Conservation (phyloP, 306 rosid genomes). For the Citrullus amarus region DNA sequence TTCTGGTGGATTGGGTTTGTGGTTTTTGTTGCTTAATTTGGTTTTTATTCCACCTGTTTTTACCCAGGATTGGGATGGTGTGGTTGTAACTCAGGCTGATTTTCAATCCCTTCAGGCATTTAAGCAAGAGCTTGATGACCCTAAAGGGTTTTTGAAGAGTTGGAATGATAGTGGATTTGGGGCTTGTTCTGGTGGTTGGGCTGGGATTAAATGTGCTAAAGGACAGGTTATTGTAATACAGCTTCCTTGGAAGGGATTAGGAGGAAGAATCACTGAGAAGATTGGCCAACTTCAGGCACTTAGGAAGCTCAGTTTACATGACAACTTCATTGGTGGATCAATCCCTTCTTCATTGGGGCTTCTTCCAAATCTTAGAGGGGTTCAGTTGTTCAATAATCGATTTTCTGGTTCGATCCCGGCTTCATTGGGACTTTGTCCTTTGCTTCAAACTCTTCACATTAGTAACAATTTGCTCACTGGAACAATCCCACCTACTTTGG, state of each 20-base stretch:
- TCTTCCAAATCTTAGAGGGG: constrained; percentile 68
- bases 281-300: constrained; percentile 71
- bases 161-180: constrained; percentile 85
- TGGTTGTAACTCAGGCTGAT: constrained; percentile 63
- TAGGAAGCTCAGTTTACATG: constrained; percentile 78
- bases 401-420: constrained; percentile 65
- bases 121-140: constrained; percentile 68
- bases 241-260: constrained; percentile 79
- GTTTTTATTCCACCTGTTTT: not conserved
- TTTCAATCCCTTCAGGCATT: constrained; percentile 69
- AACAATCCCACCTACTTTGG: constrained; percentile 47
- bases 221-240: constrained; percentile 85
- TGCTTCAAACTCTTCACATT: constrained; percentile 73
- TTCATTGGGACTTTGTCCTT: constrained; percentile 54
- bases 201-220: constrained; percentile 83
- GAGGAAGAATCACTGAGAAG: constrained; percentile 53
- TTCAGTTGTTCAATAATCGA: constrained; percentile 65
- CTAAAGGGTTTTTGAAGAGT: constrained; percentile 64
- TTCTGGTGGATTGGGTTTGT: constrained; percentile 13
- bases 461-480: constrained; percentile 53
- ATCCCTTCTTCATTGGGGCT: constrained; percentile 66
- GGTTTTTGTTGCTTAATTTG: constrained; percentile 1
- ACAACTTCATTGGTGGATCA: constrained; percentile 55
- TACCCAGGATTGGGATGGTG: constrained; percentile 67
- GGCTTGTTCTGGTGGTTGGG: constrained; percentile 86